phyloP scores from a whole-genome alignment of 139 green algal genomes.

The Chlamydomonas asymmetrica region DNA sequence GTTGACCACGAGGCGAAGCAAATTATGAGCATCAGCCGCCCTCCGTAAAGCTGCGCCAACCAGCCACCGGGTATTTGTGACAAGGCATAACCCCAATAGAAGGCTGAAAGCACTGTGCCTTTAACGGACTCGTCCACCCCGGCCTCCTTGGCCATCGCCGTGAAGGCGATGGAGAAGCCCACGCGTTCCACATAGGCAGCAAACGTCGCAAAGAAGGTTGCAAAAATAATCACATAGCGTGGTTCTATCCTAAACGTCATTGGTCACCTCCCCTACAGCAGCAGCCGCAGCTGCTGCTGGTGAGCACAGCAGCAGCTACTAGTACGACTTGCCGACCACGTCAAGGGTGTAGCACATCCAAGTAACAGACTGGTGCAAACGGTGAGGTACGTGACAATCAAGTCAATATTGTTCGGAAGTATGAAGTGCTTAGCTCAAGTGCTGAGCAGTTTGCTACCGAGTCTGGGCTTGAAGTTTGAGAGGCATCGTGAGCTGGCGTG shows the following conservation, averaged over 20 bases:
- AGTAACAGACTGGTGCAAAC: too few species aligned
- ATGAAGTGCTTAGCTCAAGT: too few species aligned
- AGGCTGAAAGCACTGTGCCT: conserved; percentile 90
- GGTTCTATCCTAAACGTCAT: conserved; percentile 45
- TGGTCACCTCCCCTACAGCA: background rate
- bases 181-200: conserved; percentile 91
- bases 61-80: conserved; percentile 95
- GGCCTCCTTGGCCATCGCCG: conserved; percentile 70
- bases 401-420: too few species aligned
- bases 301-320: too few species aligned
- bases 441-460: too few species aligned
- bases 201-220: conserved; percentile 88
- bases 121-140: conserved; percentile 75
- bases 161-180: conserved; percentile 97
- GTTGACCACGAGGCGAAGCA: conserved; percentile 87
- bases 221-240: conserved; percentile 61
- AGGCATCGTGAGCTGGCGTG: too few species aligned
- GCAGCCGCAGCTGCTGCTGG: too few species aligned
- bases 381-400: too few species aligned
- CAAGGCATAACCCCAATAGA: conserved; percentile 96
- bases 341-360: too few species aligned
- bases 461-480: too few species aligned
- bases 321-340: too few species aligned
- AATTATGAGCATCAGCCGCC: conserved; percentile 71
- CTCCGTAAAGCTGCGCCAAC: conserved; percentile 88